A percentile compares a stretch with the other conserved stretches of the same genome.
Conservation (phyloP, 2,329 filamentous ascomycete genomes). For the Claviceps maximensis region DNA sequence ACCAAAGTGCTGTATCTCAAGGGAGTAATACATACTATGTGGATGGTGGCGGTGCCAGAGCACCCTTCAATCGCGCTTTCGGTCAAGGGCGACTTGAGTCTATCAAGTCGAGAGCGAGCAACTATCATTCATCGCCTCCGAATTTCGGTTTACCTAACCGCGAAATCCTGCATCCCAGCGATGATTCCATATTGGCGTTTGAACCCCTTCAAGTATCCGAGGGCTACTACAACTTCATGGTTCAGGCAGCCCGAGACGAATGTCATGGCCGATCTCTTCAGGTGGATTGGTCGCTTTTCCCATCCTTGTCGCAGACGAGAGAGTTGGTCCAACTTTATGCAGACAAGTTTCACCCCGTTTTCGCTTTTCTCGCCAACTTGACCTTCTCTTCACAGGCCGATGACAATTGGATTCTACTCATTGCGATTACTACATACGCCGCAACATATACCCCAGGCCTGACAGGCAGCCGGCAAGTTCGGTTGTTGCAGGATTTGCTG, state of each 20-base stretch:
- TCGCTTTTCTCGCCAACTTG: background rate
- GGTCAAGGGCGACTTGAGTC: background rate
- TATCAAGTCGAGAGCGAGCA: background rate
- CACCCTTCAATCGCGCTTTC: background rate
- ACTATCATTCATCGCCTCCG: background rate
- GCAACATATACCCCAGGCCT: background rate
- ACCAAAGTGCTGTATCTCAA: background rate
- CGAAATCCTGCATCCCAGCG: background rate
- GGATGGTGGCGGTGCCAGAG: background rate
- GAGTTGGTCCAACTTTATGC: background rate
- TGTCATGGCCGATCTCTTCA: background rate
- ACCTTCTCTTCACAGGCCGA: background rate
- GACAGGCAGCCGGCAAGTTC: background rate
- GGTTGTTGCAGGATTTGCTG: background rate
- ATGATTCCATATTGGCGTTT: background rate
- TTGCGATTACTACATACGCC: background rate
- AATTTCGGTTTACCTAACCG: background rate
- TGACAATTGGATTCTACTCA: background rate
- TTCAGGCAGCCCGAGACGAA: background rate
- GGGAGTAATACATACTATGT: background rate
- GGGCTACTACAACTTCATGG: background rate
- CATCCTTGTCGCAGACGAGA: background rate
- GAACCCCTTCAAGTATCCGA: background rate
- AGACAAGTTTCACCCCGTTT: background rate
- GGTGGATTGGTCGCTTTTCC: background rate